Evolutionary conservation across 2,329 filamentous ascomycete genomes (phyloP).

Genomic region (Calonectria fujianensis): DNA sequence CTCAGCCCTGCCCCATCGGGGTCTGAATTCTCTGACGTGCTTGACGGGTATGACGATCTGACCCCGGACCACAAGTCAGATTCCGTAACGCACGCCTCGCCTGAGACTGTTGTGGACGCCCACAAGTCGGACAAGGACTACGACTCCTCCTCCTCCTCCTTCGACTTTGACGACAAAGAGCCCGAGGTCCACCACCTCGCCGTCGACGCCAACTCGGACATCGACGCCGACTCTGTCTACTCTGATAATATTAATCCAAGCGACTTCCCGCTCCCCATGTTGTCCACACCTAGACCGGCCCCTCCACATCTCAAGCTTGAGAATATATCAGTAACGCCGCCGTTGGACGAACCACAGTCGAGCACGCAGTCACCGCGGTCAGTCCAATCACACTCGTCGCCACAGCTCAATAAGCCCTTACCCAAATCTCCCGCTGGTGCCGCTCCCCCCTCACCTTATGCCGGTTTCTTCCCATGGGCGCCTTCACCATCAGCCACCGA

Average conservation of each 20-base stretch:
- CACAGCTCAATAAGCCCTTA: conserved; percentile 72
- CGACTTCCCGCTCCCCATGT: conserved; percentile 67
- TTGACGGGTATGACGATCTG: conserved; percentile 67
- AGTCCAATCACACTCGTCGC: conserved; percentile 53
- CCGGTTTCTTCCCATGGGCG: conserved; percentile 73
- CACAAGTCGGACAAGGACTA: conserved; percentile 54
- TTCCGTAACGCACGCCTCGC: conserved; percentile 51
- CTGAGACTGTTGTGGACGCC: conserved; percentile 54
- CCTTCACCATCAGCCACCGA: conserved; percentile 69
- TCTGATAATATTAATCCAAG: conserved; percentile 62
- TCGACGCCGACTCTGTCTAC: conserved; percentile 50
- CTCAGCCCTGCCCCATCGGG: conserved; percentile 66
- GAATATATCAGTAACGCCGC: conserved; percentile 60
- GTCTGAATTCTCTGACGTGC: conserved; percentile 64
- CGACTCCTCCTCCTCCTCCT: conserved; percentile 28
- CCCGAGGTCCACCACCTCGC: conserved; percentile 21
- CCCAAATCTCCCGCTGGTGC: conserved; percentile 70
- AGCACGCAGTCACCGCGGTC: conserved; percentile 56
- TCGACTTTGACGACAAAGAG: conserved; percentile 51
- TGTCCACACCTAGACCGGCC: conserved; percentile 67
- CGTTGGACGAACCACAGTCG: conserved; percentile 53
- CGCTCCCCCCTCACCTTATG: conserved; percentile 66
- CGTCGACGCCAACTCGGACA: conserved; percentile 43
- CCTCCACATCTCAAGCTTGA: conserved; percentile 73
- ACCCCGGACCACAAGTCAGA: conserved; percentile 60